These are phyloP conservation scores for Forsythia suspensa DNA, from an alignment of 257 asterid genomes.

Conservation along the genomic window DNA sequence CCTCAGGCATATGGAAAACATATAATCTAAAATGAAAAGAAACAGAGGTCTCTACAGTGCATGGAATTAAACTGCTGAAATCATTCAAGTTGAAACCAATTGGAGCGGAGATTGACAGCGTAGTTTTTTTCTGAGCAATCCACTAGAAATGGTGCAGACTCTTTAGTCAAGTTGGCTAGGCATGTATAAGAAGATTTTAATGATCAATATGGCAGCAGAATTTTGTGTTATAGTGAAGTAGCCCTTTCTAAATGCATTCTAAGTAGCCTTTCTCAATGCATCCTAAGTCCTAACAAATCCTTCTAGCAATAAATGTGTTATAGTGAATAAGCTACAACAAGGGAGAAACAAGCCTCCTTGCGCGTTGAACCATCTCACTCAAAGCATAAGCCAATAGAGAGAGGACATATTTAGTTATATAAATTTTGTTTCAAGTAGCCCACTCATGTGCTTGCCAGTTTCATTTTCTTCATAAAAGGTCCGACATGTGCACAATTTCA, in stretches of 20 bases:
- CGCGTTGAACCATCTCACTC: neutral
- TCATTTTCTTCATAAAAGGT: neutral
- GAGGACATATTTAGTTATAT: neutral
- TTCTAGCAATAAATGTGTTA: neutral
- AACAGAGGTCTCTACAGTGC: neutral
- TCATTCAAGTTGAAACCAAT: neutral
- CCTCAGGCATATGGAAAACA: neutral
- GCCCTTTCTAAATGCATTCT: neutral
- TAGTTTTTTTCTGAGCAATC: neutral
- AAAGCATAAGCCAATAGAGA: neutral
- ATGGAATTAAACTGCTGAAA: constrained; percentile 4
- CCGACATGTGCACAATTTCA: neutral
- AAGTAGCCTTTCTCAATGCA: neutral
- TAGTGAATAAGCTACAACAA: neutral
- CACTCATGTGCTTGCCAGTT: neutral
- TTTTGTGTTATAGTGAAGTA: neutral
- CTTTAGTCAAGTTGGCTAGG: neutral
- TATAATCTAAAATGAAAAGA: constrained; percentile 5
- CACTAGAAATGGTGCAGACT: neutral
- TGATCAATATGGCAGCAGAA: neutral
- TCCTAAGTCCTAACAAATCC: neutral
- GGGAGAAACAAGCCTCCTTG: neutral
- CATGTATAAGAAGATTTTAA: neutral
- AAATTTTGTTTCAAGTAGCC: neutral
- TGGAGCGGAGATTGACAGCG: too few relatives aligned